These are phyloP conservation scores for Calonectria hongkongensis DNA, from an alignment of 2,329 filamentous ascomycete species.

Conservation along the genomic window DNA sequence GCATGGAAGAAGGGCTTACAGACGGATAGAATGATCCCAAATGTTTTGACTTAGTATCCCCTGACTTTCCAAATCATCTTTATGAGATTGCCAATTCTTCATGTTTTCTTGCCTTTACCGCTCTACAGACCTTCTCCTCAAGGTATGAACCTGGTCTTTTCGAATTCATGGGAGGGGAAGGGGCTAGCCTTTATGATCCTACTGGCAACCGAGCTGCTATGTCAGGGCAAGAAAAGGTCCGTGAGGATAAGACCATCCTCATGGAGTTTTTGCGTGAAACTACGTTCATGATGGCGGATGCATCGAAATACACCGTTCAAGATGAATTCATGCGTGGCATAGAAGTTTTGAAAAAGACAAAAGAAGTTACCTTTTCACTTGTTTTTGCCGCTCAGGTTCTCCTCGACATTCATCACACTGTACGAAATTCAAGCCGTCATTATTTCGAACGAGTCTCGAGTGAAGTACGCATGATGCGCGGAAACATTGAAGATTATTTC, in stretches of 20 bases:
- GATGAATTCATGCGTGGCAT: conserved; percentile 60
- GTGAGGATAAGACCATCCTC: conserved; percentile 60
- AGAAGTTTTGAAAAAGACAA: conserved; percentile 55
- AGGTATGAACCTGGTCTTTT: conserved; percentile 46
- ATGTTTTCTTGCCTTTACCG: conserved; percentile 41
- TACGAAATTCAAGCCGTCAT: conserved; percentile 47
- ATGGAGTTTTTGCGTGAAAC: conserved; percentile 60
- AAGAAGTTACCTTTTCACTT: conserved; percentile 59
- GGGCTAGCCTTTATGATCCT: conserved; percentile 51
- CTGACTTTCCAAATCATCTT: conserved; percentile 44
- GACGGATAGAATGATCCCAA: neutral
- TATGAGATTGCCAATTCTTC: conserved; percentile 54
- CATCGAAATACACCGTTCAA: conserved; percentile 55
- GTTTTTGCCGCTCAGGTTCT: conserved; percentile 64
- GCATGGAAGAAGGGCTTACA: conserved; percentile 32
- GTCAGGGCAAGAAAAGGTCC: conserved; percentile 56
- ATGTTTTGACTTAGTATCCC: too few relatives aligned
- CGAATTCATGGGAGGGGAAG: too few relatives aligned
- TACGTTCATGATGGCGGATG: conserved; percentile 42
- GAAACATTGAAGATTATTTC: conserved; percentile 24
- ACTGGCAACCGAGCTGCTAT: conserved; percentile 49
- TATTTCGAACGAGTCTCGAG: conserved; percentile 40
- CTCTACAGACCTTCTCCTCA: conserved; percentile 45
- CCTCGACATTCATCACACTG: conserved; percentile 63
- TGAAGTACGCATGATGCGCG: neutral